Evolutionary conservation across 768 basidiomycete genomes (phyloP), one percentile per base, ranked within the genome.

Genomic region (Favolaschia claudopus): DNA sequence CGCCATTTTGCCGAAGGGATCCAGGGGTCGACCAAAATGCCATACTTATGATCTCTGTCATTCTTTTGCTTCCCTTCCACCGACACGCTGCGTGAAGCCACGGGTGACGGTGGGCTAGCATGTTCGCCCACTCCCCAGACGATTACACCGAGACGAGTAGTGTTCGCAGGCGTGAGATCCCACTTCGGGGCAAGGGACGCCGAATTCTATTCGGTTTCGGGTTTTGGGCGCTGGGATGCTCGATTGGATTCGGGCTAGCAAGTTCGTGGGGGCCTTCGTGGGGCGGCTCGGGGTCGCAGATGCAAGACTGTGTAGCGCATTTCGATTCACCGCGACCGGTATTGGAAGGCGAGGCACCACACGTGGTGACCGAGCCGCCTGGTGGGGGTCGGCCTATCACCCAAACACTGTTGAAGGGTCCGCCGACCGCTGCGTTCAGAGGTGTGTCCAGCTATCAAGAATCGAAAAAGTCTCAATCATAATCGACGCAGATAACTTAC

Each of bases 351-450:
- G 43, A 59, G 32, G 62, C 29, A 45, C 19, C 50, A 19, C 24
- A 25, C 14, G 55, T 62, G 17, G 44, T 62, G 1, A 62, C 50
- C n/a, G n/a, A n/a, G n/a, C n/a, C n/a, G n/a, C n/a, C 14, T 19
- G 27, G 39, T 9, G 39, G 39, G 24, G 12, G 24, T 20, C 10
- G 39, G 24, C 12, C 9, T 10, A n/a, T n/a, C 32, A 28, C 37
- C 15, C 19, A 20, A n/a, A 24, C 24, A 46, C 27, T 64, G 45
- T 25, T 64, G 32, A 43, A 57, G n/a, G 81, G 81, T 0, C 72
- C 76, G 5, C 81, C 81, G 15, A 81, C 81, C 2, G 44, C 63
- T 45, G 70, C 72, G 51, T 82, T 81, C 64, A 74, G 76, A 66
- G 77, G 77, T 75, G 15, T 28, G 69, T 52, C 2, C 29, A 24